These are phyloP conservation scores for Pleurotus tuoliensis DNA, from an alignment of 768 basidiomycete genomes.

Conservation along the genomic window DNA sequence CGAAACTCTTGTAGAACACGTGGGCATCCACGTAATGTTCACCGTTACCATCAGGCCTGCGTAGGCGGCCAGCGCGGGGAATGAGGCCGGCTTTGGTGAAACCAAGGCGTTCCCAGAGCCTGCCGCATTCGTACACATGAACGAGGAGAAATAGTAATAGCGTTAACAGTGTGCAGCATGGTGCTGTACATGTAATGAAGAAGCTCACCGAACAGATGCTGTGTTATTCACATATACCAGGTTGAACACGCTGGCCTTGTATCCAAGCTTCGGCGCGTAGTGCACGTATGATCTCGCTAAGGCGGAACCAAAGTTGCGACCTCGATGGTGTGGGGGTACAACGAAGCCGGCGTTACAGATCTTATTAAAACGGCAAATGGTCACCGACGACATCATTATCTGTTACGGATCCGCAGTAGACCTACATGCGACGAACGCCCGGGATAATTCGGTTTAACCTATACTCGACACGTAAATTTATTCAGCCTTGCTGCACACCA, in stretches of 20 bases:
- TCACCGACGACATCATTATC: background rate
- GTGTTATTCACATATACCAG: slow-evolving; percentile 84
- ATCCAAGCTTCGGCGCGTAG: slow-evolving; percentile 77
- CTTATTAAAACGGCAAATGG: slow-evolving; percentile 27
- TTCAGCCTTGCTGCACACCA: background rate
- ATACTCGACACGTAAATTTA: background rate
- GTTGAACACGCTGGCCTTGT: slow-evolving; percentile 83
- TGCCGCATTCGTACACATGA: slow-evolving; percentile 15
- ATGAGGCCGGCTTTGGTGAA: slow-evolving; percentile 79
- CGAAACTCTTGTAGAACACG: slow-evolving; percentile 78
- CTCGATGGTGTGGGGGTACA: slow-evolving; percentile 60
- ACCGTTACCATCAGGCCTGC: slow-evolving; percentile 57
- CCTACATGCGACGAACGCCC: slow-evolving; percentile 86
- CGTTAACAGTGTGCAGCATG: background rate
- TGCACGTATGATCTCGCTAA: slow-evolving; percentile 77
- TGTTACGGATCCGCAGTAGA: background rate
- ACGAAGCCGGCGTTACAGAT: slow-evolving; percentile 92
- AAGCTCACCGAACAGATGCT: slow-evolving; percentile 61
- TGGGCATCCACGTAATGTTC: slow-evolving; percentile 91
- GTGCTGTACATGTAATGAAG: slow-evolving; percentile 1
- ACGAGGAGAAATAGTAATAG: background rate
- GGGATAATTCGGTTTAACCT: slow-evolving; percentile 88
- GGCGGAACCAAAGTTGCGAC: slow-evolving; percentile 60
- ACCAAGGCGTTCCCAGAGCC: slow-evolving; percentile 81
- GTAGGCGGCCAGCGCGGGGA: slow-evolving; percentile 71